These are phyloP conservation scores for Trametes gibbosa DNA, from an alignment of 768 basidiomycete species.

Conservation along the genomic window DNA sequence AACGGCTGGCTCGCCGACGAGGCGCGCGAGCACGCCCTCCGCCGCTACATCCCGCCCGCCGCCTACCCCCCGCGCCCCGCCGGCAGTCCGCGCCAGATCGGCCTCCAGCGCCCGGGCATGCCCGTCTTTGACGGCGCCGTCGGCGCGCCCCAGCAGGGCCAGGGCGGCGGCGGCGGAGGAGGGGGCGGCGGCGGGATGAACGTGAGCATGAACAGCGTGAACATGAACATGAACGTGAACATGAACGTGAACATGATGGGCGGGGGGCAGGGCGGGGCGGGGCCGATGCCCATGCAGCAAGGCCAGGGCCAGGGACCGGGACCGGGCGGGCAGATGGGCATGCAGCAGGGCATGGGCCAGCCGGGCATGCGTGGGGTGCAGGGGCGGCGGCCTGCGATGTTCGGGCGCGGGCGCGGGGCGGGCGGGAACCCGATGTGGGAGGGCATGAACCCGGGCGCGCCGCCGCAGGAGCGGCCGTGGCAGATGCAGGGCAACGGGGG, in stretches of 20 bases:
- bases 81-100: slow-evolving; percentile 6
- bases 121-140: slow-evolving; percentile 10
- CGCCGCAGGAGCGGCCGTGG: slow-evolving; percentile 46
- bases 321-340: slow-evolving; percentile 2
- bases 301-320: slow-evolving; percentile 13
- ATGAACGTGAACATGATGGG: slow-evolving; percentile 21
- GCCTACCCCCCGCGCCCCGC: slow-evolving; percentile 6
- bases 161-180: slow-evolving; percentile 10
- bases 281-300: not conserved
- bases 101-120: not conserved
- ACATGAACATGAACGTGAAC: slow-evolving; percentile 1
- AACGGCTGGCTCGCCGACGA: slow-evolving; percentile 50
- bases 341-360: slow-evolving; percentile 16
- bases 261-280: slow-evolving; percentile 25
- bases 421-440: slow-evolving; percentile 33
- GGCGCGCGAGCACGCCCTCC: slow-evolving; percentile 35
- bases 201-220: slow-evolving; percentile 1
- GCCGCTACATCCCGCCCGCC: slow-evolving; percentile 17
- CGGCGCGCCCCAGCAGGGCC: too few relatives aligned
- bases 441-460: slow-evolving; percentile 31
- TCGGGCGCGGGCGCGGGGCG: slow-evolving; percentile 41
- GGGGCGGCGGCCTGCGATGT: slow-evolving; percentile 57
- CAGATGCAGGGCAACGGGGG: slow-evolving; percentile 22
- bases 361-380: slow-evolving; percentile 42
- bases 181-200: slow-evolving; percentile 4